A percentile compares a stretch with the other conserved stretches of the same genome.
Conservation (phyloP, 2,329 filamentous ascomycete species). For the Tolypocladium guangdongense region DNA sequence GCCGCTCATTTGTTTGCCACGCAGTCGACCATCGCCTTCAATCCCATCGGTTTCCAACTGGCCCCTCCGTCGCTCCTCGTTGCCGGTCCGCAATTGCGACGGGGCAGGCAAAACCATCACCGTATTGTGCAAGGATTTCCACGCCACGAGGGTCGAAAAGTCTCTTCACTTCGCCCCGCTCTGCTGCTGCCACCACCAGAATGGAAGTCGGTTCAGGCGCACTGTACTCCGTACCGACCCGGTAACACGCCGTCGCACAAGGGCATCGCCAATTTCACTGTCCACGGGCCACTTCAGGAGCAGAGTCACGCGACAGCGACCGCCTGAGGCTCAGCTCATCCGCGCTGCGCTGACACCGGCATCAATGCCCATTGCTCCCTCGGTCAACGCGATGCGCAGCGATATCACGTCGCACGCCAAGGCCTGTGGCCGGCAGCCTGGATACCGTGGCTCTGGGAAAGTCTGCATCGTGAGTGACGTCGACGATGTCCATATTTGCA, state of each 20-base stretch:
- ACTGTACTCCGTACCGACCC: too few relatives aligned
- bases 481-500: not conserved
- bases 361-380: too few relatives aligned
- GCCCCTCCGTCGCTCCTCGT: too few relatives aligned
- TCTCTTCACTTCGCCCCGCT: not conserved
- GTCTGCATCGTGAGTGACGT: not conserved
- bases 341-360: too few relatives aligned
- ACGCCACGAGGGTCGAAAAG: not conserved
- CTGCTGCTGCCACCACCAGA: not conserved
- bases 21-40: not conserved
- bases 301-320: not conserved
- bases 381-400: too few relatives aligned
- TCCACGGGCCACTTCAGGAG: not conserved
- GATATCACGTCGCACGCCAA: not conserved
- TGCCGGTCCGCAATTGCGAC: not conserved
- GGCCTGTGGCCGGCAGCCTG: too few relatives aligned
- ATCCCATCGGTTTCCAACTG: not conserved
- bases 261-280: too few relatives aligned
- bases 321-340: not conserved
- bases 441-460: not conserved
- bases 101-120: too few relatives aligned
- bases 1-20: not conserved
- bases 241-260: not conserved
- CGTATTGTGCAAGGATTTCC: not conserved
- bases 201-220: not conserved